Conservation (phyloP, 306 rosid genomes). For the apple (Malus domestica) region DNA sequence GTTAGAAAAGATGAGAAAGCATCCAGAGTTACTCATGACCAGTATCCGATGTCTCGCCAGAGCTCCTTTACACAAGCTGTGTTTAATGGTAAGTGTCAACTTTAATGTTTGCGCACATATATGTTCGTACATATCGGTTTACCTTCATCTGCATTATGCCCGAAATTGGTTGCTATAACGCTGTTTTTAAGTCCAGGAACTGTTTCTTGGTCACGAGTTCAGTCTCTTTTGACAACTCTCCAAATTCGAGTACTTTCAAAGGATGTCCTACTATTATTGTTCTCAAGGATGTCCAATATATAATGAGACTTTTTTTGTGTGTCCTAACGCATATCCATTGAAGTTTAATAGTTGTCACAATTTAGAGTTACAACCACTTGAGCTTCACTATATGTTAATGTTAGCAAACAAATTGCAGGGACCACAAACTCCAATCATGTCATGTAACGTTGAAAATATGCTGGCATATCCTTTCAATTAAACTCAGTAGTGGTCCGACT, state of each 20-base stretch:
- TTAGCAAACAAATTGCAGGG: background rate
- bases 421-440: slow-evolving; percentile 1
- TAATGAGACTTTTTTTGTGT: background rate
- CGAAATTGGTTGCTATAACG: background rate
- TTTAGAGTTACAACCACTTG: background rate
- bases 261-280: background rate
- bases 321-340: background rate
- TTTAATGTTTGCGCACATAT: background rate
- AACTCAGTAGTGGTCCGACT: background rate
- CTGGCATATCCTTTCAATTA: background rate
- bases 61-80: slow-evolving; percentile 78
- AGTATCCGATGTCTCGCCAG: slow-evolving; percentile 47
- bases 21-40: slow-evolving; percentile 55
- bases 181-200: background rate
- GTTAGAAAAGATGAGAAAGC: slow-evolving; percentile 42
- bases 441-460: background rate
- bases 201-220: background rate
- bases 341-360: background rate
- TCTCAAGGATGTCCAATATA: background rate
- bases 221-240: background rate
- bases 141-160: background rate
- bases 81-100: slow-evolving; percentile 53
- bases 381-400: background rate
- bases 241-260: background rate
- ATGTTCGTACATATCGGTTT: background rate